Evolutionary conservation across 139 green algal species (phyloP).

Genomic region (Volvox reticuliferus): DNA sequence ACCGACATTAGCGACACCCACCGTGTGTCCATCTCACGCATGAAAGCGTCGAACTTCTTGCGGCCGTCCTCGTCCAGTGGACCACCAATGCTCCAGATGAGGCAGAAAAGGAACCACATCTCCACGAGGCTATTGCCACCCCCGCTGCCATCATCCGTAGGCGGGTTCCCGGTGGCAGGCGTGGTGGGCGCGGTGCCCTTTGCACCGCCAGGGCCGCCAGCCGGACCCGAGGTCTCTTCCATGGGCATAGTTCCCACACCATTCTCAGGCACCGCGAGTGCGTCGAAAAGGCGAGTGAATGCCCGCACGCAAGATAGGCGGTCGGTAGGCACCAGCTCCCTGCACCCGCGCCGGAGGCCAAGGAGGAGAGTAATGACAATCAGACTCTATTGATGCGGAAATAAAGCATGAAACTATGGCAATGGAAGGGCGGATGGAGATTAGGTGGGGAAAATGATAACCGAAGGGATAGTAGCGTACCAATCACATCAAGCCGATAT

Average conservation of each 20-base stretch:
- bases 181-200: neutral
- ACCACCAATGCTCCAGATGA: conserved; percentile 89
- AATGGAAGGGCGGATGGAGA: no score
- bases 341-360: conserved; percentile 1
- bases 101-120: conserved; percentile 86
- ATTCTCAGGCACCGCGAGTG: conserved; percentile 74
- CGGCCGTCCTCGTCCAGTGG: conserved; percentile 79
- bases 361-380: no score
- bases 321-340: conserved; percentile 82
- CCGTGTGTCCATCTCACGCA: conserved; percentile 67
- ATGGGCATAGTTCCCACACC: conserved; percentile 54
- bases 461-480: no score
- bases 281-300: conserved; percentile 83
- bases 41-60: conserved; percentile 79
- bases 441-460: no score
- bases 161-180: neutral
- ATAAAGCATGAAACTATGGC: no score
- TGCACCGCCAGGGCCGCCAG: neutral
- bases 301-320: conserved; percentile 76
- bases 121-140: conserved; percentile 76
- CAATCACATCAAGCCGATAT: no score
- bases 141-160: conserved; percentile 52
- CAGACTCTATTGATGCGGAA: no score
- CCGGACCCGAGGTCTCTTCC: neutral
- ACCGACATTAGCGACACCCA: neutral